Evolutionary conservation across 2,329 filamentous ascomycete species (phyloP).

Genomic region (Chrysosphaeria jannelii): DNA sequence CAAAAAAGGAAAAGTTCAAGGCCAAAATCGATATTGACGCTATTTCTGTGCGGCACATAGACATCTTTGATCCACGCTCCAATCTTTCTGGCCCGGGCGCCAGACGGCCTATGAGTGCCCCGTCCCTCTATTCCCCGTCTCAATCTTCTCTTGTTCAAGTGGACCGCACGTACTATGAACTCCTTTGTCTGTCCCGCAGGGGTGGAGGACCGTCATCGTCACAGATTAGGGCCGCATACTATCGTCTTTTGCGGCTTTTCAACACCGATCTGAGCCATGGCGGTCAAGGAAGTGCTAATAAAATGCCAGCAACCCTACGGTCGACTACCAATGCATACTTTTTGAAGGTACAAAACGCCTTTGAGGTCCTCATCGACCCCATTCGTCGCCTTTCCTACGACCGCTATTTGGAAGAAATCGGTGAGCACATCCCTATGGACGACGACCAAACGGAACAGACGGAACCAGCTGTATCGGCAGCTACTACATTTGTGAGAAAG

Average conservation of each 20-base stretch:
- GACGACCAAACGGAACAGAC: conserved; percentile 6
- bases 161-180: conserved; percentile 14
- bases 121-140: no score
- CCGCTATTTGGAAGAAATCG: conserved; percentile 4
- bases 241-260: conserved; percentile 14
- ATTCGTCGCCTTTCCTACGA: conserved; percentile 14
- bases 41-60: no score
- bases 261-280: conserved; percentile 10
- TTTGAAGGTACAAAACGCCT: conserved; percentile 12
- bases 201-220: conserved; percentile 8
- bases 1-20: no score
- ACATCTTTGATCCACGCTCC: no score
- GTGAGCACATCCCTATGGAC: conserved; percentile 6
- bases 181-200: conserved; percentile 12
- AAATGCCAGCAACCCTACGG: conserved; percentile 12
- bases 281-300: conserved; percentile 1
- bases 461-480: no score
- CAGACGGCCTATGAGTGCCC: no score
- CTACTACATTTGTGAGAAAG: conserved; percentile 5
- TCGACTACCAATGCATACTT: conserved; percentile 13
- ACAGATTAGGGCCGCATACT: conserved; percentile 15
- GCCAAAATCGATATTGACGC: no score
- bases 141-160: no score
- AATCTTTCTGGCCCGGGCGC: no score
- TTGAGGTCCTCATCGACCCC: conserved; percentile 17